phyloP scores from a whole-genome alignment of 192 early-diverging fungal genomes.

The Thamnidium elegans region DNA sequence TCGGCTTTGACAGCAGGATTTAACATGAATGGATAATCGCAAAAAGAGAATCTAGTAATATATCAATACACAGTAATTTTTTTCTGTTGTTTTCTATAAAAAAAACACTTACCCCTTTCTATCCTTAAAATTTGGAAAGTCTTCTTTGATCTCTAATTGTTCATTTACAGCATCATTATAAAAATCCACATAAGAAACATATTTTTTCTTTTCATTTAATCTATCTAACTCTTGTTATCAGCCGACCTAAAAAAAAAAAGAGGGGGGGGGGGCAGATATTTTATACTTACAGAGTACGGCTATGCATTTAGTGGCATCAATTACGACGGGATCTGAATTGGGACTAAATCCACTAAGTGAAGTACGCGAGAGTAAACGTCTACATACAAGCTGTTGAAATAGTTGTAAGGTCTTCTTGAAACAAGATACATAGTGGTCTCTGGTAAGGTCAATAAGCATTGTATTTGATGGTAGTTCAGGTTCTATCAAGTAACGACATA shows the following conservation, averaged over 20 bases:
- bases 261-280: no score
- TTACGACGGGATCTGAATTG: conserved; percentile 26
- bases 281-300: conserved; percentile 29
- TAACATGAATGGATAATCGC: conserved; percentile 73
- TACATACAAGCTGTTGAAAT: conserved; percentile 8
- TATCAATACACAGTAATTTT: neutral
- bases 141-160: conserved; percentile 72
- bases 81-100: neutral
- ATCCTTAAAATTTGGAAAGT: conserved; percentile 68
- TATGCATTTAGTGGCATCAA: conserved; percentile 29
- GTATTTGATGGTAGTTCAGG: neutral
- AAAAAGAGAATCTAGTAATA: conserved; percentile 59
- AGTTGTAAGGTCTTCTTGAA: neutral
- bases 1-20: conserved; percentile 72
- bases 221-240: conserved; percentile 41
- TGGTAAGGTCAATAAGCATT: neutral
- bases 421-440: neutral
- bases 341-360: conserved; percentile 14
- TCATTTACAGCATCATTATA: conserved; percentile 72
- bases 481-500: neutral
- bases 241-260: conserved; percentile 8
- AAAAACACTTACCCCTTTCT: conserved; percentile 43
- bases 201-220: conserved; percentile 54
- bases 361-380: neutral
- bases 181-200: conserved; percentile 61